Conservation (phyloP, 2,329 filamentous ascomycete species). For the Aspergillus transmontanensis region DNA sequence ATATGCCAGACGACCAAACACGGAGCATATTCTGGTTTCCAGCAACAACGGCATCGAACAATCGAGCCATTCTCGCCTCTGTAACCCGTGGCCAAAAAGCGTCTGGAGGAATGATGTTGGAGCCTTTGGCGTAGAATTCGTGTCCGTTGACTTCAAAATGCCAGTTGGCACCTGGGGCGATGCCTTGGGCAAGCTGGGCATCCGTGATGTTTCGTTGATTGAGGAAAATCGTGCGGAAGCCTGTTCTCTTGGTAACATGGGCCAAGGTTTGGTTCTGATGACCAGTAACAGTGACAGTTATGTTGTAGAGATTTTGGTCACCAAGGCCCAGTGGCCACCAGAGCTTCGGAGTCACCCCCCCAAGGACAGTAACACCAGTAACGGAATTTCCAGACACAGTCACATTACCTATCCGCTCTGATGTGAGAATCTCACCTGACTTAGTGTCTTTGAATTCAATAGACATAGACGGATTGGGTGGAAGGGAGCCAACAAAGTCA, state of each 20-base stretch:
- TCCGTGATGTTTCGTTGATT: slow-evolving; percentile 59
- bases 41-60: slow-evolving; percentile 58
- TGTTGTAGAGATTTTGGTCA: slow-evolving; percentile 59
- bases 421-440: slow-evolving; percentile 43
- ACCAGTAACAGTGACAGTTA: slow-evolving; percentile 54
- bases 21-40: slow-evolving; percentile 68
- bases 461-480: slow-evolving; percentile 45
- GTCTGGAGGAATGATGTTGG: slow-evolving; percentile 65
- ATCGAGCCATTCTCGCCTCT: slow-evolving; percentile 50
- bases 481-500: slow-evolving; percentile 57
- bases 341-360: slow-evolving; percentile 50
- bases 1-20: slow-evolving; percentile 63
- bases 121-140: slow-evolving; percentile 66
- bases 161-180: slow-evolving; percentile 62
- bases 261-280: slow-evolving; percentile 41
- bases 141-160: slow-evolving; percentile 68
- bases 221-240: slow-evolving; percentile 64
- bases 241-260: slow-evolving; percentile 56
- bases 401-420: slow-evolving; percentile 44
- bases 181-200: slow-evolving; percentile 55
- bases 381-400: slow-evolving; percentile 48
- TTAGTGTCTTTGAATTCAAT: slow-evolving; percentile 51
- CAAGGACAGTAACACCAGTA: slow-evolving; percentile 51
- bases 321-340: slow-evolving; percentile 66
- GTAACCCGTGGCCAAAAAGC: slow-evolving; percentile 66